phyloP scores from a whole-genome alignment of 805 yeast species.

The Ogataea populi-albae region DNA sequence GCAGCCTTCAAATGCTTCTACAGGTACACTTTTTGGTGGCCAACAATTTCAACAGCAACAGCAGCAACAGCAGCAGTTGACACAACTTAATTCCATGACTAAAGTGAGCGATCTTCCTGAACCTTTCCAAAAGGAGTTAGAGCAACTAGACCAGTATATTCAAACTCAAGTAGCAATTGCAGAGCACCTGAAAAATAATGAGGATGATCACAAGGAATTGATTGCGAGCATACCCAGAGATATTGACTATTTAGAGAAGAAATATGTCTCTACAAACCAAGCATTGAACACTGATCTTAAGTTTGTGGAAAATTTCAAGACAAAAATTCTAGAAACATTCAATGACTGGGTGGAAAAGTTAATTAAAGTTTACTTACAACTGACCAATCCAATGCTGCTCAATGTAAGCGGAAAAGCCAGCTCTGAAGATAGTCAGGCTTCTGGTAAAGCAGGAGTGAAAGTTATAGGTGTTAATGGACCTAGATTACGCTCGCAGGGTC shows the following conservation, averaged over 20 bases:
- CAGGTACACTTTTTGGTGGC: slow-evolving; percentile 25
- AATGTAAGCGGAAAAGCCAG: slow-evolving; percentile 14
- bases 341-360: slow-evolving; percentile 39
- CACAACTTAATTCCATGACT: slow-evolving; percentile 67
- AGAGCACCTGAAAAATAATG: slow-evolving; percentile 60
- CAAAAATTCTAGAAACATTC: slow-evolving; percentile 34
- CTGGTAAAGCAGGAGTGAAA: slow-evolving; percentile 22
- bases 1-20: slow-evolving; percentile 6
- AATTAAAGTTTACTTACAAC: slow-evolving; percentile 34
- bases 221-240: slow-evolving; percentile 74
- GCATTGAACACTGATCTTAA: slow-evolving; percentile 52
- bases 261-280: slow-evolving; percentile 61
- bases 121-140: slow-evolving; percentile 64
- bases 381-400: slow-evolving; percentile 35
- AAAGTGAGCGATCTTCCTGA: slow-evolving; percentile 72
- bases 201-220: slow-evolving; percentile 58
- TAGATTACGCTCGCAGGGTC: slow-evolving; percentile 18
- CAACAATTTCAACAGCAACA: slow-evolving; percentile 33
- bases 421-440: slow-evolving; percentile 21
- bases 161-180: slow-evolving; percentile 72
- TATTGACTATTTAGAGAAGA: slow-evolving; percentile 58
- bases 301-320: slow-evolving; percentile 43
- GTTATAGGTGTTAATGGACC: slow-evolving; percentile 33
- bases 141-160: slow-evolving; percentile 67
- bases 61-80: slow-evolving; percentile 36